Evolutionary conservation across 345 rosid species (phyloP), one percentile per base, ranked within the genome.

Genomic region (Acer yangbiense): DNA sequence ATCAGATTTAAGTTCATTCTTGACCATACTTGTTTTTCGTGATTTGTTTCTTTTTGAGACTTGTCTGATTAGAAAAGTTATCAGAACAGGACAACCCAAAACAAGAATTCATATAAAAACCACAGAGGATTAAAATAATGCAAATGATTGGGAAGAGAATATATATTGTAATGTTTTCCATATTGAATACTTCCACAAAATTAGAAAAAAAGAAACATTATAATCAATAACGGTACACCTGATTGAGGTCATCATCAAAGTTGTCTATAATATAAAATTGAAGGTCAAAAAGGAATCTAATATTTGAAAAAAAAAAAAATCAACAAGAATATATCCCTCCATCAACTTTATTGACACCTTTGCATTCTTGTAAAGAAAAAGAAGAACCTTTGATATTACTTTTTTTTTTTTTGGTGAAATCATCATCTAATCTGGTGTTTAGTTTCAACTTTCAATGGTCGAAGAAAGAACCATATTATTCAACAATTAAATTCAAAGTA

Each of bases 261-360:
- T 48, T 2, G 17, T 48, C 54, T 48, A 48, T 13, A 13, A 48
- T 39, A 6, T 39, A 32, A 18, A 66, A 17, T 66, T 35, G 69
- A 66, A 39, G 69, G 50, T 39, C 48, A 39, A 66, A 41, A 44
- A 68, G 2, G 71, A 68, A 68, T 68, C 9, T 27, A 68, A 43
- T 1, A 68, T 68, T 43, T 9, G 1, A n/a, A 67, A 50, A n/a
- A 67, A 50, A 12, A 12, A 50, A 50, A 50, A 50, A 2, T 11
- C 16, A 50, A 64, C 55, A 20, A 68, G 23, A 48, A 41, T 41
- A 41, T n/a, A 67, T 11, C 54, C 54, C 3, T 21, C 35, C 58
- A 16, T 12, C 58, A 12, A 46, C 58, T 21, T 32, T 32, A 6
- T 41, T 8, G 39, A 9, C 44, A 2, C 14, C 55, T 50, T 13